A percentile compares a stretch with the other conserved stretches of the same genome.
Evolutionary conservation across 352 stramenopile species (phyloP).

Genomic region (Phytophthora sojae): DNA sequence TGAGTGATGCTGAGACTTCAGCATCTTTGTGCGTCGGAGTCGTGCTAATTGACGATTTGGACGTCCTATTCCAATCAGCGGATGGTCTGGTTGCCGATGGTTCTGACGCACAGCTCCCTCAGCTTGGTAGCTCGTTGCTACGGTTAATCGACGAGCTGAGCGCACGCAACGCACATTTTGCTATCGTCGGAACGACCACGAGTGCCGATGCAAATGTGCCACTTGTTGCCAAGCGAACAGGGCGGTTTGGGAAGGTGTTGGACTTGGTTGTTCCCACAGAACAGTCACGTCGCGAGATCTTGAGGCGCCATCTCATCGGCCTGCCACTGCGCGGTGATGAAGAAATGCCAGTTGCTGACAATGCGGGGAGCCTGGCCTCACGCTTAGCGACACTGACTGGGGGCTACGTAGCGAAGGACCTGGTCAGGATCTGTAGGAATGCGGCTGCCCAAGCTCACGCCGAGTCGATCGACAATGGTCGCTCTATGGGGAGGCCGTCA

Average conservation of each 20-base stretch:
- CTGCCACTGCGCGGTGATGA: slow-evolving; percentile 33
- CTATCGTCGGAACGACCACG: slow-evolving; percentile 57
- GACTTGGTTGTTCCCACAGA: slow-evolving; percentile 77
- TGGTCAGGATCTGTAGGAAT: slow-evolving; percentile 76
- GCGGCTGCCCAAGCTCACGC: slow-evolving; percentile 51
- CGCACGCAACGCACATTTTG: slow-evolving; percentile 38
- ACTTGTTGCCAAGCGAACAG: slow-evolving; percentile 47
- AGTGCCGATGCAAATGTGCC: slow-evolving; percentile 53
- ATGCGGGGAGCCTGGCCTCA: slow-evolving; percentile 30
- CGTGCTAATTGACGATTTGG: slow-evolving; percentile 75
- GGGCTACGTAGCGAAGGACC: slow-evolving; percentile 81
- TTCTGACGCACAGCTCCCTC: slow-evolving; percentile 42
- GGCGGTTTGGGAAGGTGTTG: slow-evolving; percentile 66
- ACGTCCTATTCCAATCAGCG: slow-evolving; percentile 63
- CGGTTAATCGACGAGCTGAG: slow-evolving; percentile 66
- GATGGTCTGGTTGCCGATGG: slow-evolving; percentile 46
- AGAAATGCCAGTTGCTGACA: background rate
- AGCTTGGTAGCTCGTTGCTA: slow-evolving; percentile 68
- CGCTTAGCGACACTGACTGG: slow-evolving; percentile 68
- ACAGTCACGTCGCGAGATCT: slow-evolving; percentile 54
- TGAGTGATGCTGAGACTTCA: slow-evolving; percentile 2
- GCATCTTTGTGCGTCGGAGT: slow-evolving; percentile 39
- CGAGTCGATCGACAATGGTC: background rate
- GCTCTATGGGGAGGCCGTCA: background rate
- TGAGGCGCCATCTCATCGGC: slow-evolving; percentile 48